phyloP scores from a whole-genome alignment of 176 grass and related monocot species.

The Rhynchospora breviuscula region DNA sequence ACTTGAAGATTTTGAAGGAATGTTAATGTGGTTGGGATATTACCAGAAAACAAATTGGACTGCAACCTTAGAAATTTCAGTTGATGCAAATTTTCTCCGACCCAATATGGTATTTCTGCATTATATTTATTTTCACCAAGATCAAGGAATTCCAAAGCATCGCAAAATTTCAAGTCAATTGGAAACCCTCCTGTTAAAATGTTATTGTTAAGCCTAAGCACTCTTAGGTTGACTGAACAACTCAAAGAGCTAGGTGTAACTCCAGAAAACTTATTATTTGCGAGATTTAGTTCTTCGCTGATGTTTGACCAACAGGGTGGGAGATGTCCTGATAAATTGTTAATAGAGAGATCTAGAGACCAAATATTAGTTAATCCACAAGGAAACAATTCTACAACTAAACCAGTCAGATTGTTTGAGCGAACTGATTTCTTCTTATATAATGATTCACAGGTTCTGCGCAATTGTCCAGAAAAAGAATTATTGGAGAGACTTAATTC shows the following conservation, averaged over 20 bases:
- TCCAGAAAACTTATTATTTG: constrained; percentile 14
- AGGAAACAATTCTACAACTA: not conserved
- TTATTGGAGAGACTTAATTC: not conserved
- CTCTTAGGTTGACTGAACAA: not conserved
- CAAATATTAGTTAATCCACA: constrained; percentile 18
- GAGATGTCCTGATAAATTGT: constrained; percentile 14
- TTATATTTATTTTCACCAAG: not conserved
- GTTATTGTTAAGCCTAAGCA: constrained; percentile 23
- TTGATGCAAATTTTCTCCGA: not conserved
- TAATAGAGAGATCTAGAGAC: not conserved
- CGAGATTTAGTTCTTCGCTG: not conserved
- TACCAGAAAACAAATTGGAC: constrained; percentile 31
- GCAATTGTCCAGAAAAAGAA: not conserved
- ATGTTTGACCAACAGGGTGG: not conserved
- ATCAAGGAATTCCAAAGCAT: constrained; percentile 5
- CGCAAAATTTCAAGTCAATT: not conserved
- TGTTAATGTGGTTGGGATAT: constrained; percentile 15
- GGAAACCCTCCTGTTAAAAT: constrained; percentile 33
- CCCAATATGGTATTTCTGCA: not conserved
- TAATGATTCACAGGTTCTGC: not conserved
- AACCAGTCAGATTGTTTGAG: not conserved
- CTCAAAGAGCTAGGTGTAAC: not conserved
- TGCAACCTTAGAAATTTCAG: not conserved
- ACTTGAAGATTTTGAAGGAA: not conserved
- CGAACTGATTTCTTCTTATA: not conserved